Conservation (phyloP, 2,329 filamentous ascomycete species). For the Neonectria ditissima region DNA sequence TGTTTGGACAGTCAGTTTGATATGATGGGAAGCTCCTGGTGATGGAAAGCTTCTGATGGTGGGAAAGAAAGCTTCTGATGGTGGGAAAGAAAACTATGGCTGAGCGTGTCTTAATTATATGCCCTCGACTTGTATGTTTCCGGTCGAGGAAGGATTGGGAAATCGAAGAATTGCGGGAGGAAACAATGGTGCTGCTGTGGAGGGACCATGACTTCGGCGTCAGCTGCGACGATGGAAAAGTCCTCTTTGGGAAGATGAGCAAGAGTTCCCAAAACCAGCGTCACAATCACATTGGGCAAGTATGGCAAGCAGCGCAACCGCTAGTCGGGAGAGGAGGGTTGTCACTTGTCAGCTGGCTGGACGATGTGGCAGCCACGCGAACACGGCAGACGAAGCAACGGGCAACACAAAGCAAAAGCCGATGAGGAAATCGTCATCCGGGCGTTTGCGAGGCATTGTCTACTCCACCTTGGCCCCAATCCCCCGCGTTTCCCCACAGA, state of each 20-base stretch:
- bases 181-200: neutral
- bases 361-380: constrained; percentile 17
- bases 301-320: neutral
- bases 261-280: constrained; percentile 13
- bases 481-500: constrained; percentile 34
- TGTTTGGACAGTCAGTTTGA: constrained; percentile 23
- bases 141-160: neutral
- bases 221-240: neutral
- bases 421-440: neutral
- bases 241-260: neutral
- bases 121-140: neutral
- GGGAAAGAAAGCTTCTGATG: neutral
- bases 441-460: neutral
- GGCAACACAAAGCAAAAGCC: neutral
- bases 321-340: constrained; percentile 7
- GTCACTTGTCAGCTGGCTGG: constrained; percentile 23
- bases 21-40: neutral
- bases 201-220: neutral
- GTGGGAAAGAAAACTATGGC: constrained; percentile 3
- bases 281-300: constrained; percentile 10
- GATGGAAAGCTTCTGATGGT: neutral
- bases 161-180: neutral
- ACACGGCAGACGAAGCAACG: neutral
- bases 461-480: constrained; percentile 1
- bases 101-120: constrained; percentile 21